These are phyloP conservation scores for Xanthoceras sorbifolium DNA, from an alignment of 345 rosid genomes.

Conservation along the genomic window DNA sequence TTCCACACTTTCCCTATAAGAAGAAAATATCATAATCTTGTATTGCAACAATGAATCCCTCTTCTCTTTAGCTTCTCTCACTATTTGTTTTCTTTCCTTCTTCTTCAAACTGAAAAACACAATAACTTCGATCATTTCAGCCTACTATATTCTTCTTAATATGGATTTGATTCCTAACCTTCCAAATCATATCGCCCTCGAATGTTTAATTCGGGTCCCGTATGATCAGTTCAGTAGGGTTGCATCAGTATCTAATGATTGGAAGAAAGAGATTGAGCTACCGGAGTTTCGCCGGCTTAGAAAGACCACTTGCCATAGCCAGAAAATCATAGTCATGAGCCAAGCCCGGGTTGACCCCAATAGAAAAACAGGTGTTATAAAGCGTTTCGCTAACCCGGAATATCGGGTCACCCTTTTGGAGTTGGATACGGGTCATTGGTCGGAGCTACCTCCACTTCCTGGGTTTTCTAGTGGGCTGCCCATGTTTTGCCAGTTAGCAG, in stretches of 20 bases:
- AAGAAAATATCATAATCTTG: background rate
- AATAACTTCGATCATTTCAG: no score
- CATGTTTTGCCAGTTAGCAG: constrained; percentile 58
- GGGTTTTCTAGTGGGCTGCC: constrained; percentile 52
- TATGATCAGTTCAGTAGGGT: constrained; percentile 27
- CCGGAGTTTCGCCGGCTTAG: constrained; percentile 40
- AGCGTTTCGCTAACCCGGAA: constrained; percentile 31
- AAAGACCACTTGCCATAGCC: constrained; percentile 34
- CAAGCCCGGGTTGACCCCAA: constrained; percentile 51
- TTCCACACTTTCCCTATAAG: background rate
- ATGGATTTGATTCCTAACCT: constrained; percentile 48
- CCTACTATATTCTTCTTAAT: background rate
- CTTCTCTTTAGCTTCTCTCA: background rate
- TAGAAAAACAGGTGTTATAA: constrained; percentile 21
- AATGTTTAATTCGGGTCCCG: constrained; percentile 40
- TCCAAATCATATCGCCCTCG: constrained; percentile 45
- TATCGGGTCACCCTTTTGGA: constrained; percentile 51
- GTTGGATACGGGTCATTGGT: constrained; percentile 56
- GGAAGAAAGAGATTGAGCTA: constrained; percentile 38
- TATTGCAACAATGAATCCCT: background rate
- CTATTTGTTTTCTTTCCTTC: background rate
- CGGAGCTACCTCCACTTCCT: constrained; percentile 56
- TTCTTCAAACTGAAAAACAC: background rate
- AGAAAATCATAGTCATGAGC: constrained; percentile 51
- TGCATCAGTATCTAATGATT: constrained; percentile 37